Percentiles rank a stretch among this genome's conserved stretches.
Evolutionary conservation across 2,329 filamentous ascomycete genomes (phyloP).

Genomic region (Colletotrichum sp.): DNA sequence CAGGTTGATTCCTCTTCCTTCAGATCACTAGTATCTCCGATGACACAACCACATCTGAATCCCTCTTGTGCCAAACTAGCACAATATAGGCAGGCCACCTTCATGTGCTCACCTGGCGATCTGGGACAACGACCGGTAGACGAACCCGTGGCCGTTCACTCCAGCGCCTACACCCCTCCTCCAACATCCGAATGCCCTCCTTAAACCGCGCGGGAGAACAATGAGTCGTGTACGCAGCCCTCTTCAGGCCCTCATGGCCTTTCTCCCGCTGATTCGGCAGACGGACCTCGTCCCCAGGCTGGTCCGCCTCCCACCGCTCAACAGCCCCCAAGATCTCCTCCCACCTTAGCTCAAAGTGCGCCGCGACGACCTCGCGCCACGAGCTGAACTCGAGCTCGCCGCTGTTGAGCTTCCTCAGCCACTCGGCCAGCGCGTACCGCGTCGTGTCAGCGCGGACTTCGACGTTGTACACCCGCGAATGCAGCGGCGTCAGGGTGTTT

Average conservation of each 20-base stretch:
- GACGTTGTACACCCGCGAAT: slow-evolving; percentile 30
- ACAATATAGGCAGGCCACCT: neutral
- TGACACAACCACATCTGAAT: neutral
- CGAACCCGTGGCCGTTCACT: neutral
- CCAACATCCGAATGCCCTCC: neutral
- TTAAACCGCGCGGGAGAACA: neutral
- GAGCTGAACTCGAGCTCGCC: neutral
- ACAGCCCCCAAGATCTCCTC: neutral
- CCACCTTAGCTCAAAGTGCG: neutral
- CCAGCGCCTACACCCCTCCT: neutral
- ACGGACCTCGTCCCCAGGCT: neutral
- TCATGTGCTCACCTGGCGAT: neutral
- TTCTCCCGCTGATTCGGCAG: neutral
- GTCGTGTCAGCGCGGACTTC: slow-evolving; percentile 30
- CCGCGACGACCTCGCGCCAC: neutral
- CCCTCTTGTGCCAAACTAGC: neutral
- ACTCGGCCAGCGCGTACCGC: slow-evolving; percentile 31
- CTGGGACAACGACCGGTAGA: neutral
- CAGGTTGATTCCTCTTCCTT: neutral
- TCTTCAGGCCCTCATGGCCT: neutral
- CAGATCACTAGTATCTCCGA: rapidly evolving
- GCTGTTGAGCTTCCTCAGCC: slow-evolving; percentile 24
- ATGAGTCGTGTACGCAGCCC: neutral
- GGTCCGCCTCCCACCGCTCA: neutral
- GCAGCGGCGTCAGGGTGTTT: neutral